A percentile compares a stretch with the other conserved stretches of the same genome.
These are phyloP conservation scores for Trichosanthes truncata DNA, from an alignment of 306 rosid species.

Conservation along the genomic window DNA sequence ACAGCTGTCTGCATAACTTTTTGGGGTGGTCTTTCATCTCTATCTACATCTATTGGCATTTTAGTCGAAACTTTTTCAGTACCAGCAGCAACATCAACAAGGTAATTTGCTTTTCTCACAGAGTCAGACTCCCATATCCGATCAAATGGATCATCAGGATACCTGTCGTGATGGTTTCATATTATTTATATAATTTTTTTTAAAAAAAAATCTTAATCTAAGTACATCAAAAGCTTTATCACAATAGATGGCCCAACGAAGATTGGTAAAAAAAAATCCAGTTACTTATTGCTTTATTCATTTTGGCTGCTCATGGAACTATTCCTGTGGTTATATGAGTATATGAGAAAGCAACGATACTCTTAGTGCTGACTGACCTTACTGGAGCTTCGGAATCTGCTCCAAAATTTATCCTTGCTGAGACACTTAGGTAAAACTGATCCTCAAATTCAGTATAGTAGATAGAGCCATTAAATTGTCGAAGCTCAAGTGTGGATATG, in stretches of 20 bases:
- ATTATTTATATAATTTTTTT: not conserved
- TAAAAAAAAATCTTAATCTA: not conserved
- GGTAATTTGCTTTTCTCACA: conserved; percentile 82
- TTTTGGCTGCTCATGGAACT: not conserved
- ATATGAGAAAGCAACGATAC: not conserved
- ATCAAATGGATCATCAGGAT: conserved; percentile 93
- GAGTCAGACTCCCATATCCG: conserved; percentile 95
- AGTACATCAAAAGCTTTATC: not conserved
- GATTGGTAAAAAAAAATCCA: not conserved
- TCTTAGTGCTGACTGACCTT: conserved; percentile 34
- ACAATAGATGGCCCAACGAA: not conserved
- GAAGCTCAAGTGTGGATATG: conserved; percentile 92
- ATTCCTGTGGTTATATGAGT: not conserved
- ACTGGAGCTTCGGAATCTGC: conserved; percentile 68
- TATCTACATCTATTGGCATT: conserved; percentile 45
- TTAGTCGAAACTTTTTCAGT: conserved; percentile 68
- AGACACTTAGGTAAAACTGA: conserved; percentile 72
- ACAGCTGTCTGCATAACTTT: conserved; percentile 98
- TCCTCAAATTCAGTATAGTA: conserved; percentile 58
- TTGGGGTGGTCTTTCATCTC: conserved; percentile 64
- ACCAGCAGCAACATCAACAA: conserved; percentile 87
- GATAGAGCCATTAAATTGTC: conserved; percentile 86
- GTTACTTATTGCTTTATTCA: not conserved
- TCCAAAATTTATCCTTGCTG: conserved; percentile 97
- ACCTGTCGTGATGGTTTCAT: conserved; percentile 33